Percentiles rank a stretch among this genome's conserved stretches.
phyloP scores from a whole-genome alignment of 768 basidiomycete genomes.

The Tylopilus rubrobrunneus region DNA sequence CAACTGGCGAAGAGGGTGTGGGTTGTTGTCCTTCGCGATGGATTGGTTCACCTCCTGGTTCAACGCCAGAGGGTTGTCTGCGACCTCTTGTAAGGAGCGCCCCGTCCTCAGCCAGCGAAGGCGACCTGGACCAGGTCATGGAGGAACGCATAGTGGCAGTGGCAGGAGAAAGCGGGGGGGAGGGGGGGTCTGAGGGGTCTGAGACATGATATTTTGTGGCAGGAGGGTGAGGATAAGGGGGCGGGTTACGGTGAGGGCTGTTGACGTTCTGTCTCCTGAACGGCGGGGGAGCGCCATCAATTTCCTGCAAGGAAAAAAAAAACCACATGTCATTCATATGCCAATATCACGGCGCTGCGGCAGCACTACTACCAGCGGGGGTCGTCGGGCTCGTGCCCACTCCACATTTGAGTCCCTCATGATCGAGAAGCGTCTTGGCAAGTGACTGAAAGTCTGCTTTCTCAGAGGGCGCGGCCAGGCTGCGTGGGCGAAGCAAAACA shows the following conservation, averaged over 20 bases:
- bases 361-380: background rate
- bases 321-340: background rate
- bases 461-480: conserved; percentile 39
- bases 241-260: too few species aligned
- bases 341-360: conserved; percentile 13
- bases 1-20: too few species aligned
- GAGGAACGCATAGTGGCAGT: too few species aligned
- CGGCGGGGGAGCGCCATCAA: conserved; percentile 6
- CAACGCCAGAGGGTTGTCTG: too few species aligned
- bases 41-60: too few species aligned
- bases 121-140: too few species aligned
- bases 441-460: conserved; percentile 56
- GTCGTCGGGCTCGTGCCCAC: background rate
- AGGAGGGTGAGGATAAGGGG: conserved; percentile 11
- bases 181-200: too few species aligned
- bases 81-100: too few species aligned
- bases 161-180: too few species aligned
- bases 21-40: too few species aligned
- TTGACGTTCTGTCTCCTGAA: conserved; percentile 17
- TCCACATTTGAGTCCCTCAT: conserved; percentile 28
- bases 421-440: conserved; percentile 41
- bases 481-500: conserved; percentile 8
- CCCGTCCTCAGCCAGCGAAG: too few species aligned
- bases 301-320: background rate
- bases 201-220: too few species aligned